Percentiles rank a stretch among this genome's conserved stretches.
Conservation (phyloP, 192 early-diverging fungal species). For the Linderina pennispora region DNA sequence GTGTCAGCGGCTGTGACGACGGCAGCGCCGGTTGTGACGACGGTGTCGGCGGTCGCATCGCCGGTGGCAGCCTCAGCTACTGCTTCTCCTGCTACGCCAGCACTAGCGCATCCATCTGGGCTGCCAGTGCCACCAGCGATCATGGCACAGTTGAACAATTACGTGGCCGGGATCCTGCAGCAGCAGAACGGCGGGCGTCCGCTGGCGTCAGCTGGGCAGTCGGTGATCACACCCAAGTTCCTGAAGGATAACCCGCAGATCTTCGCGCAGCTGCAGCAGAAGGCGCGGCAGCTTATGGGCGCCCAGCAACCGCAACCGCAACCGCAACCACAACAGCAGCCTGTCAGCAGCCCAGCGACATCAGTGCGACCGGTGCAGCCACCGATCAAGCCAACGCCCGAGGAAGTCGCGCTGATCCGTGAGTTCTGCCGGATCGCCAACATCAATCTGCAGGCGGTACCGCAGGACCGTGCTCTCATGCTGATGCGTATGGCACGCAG, state of each 20-base stretch:
- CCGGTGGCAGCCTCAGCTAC: background rate
- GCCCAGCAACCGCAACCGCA: no score
- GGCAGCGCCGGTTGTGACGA: background rate
- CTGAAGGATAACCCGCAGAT: background rate
- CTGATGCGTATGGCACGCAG: slow-evolving; percentile 23
- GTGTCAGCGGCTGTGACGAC: background rate
- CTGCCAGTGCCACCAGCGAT: background rate
- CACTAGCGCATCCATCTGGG: background rate
- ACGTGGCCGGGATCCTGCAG: background rate
- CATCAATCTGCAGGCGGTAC: slow-evolving; percentile 8
- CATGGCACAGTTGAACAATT: background rate
- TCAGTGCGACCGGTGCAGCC: slow-evolving; percentile 3
- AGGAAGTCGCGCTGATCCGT: slow-evolving; percentile 23
- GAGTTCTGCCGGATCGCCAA: slow-evolving; percentile 13
- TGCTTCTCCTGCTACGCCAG: background rate
- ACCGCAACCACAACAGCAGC: slow-evolving; percentile 11
- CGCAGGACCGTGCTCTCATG: slow-evolving; percentile 10
- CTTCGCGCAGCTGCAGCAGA: background rate
- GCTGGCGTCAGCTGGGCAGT: no score
- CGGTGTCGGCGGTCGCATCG: no score
- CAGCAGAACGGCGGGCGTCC: background rate
- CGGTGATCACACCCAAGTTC: background rate
- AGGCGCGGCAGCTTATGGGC: background rate
- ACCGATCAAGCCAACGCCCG: slow-evolving; percentile 12
- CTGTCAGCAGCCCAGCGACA: slow-evolving; percentile 14